These are phyloP conservation scores for Capronia americana DNA, from an alignment of 2,329 filamentous ascomycete species.

Conservation along the genomic window DNA sequence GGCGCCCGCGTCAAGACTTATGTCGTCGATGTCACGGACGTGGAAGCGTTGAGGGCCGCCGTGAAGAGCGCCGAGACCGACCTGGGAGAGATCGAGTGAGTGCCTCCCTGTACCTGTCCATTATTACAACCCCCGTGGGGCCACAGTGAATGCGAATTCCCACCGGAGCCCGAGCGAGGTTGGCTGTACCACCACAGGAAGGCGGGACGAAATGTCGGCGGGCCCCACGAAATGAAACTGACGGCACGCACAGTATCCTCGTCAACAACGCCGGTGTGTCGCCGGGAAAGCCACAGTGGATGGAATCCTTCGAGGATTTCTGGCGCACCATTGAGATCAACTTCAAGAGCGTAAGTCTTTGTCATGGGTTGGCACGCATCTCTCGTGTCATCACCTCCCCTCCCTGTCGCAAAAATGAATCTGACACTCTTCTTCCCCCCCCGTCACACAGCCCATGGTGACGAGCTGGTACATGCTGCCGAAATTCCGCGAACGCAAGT, in stretches of 20 bases:
- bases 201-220: too few relatives aligned
- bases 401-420: not conserved
- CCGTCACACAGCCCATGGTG: slow-evolving; percentile 17
- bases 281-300: slow-evolving; percentile 36
- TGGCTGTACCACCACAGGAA: not conserved
- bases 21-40: slow-evolving; percentile 41
- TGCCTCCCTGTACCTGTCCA: not conserved
- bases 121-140: too few relatives aligned
- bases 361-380: not conserved
- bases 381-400: not conserved
- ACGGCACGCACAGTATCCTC: slow-evolving; percentile 35
- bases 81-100: slow-evolving; percentile 33
- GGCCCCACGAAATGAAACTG: not conserved
- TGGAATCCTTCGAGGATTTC: slow-evolving; percentile 31
- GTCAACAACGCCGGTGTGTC: slow-evolving; percentile 43
- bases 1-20: slow-evolving; percentile 32
- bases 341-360: slow-evolving; percentile 30
- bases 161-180: too few relatives aligned
- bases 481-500: slow-evolving; percentile 24
- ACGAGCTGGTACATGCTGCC: slow-evolving; percentile 25
- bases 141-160: too few relatives aligned
- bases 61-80: slow-evolving; percentile 21
- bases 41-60: slow-evolving; percentile 28
- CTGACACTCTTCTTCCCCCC: not conserved
- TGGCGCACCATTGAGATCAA: slow-evolving; percentile 34